Evolutionary conservation across 2,329 filamentous ascomycete species (phyloP), one percentile per base, ranked within the genome.

Genomic region (Onygena corvina): DNA sequence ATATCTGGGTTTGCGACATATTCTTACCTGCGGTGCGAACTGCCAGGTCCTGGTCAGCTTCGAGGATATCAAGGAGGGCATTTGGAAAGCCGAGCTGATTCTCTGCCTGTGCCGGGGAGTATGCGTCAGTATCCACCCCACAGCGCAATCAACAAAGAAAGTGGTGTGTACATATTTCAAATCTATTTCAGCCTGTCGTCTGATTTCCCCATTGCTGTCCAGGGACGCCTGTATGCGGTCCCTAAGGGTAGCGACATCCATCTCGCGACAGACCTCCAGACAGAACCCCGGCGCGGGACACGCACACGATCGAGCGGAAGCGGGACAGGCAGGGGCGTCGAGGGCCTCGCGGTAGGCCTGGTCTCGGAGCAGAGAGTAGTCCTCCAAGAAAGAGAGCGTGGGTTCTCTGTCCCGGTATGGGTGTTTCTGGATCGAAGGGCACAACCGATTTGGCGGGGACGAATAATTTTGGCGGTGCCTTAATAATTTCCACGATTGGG

Each of bases 71-170:
- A 61, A 95, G 76, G 54, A 96, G 80, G 59, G 86, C 86, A 67
- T 92, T 86, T 64, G 86, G 83, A 68, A 98, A 96, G 57, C 89
- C 89, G 53, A 84, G 76, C 67, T 89, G 83, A 59, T 86, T 81
- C 73, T 96, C 90, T 65, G 92, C 87, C 88, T 95, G 61, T 50
- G 42, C 12, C 20, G 36, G 1, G 16, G 35, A 18, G 14, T 18
- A 6, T 12, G 4, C 7, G 47, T 38, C 33, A 46, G 42, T 27
- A 11, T 31, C 42, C 21, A 46, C 20, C 14, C 30, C n/a, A 8
- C 42, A 31, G 27, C 48, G 23, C 29, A 30, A 38, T 47, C 16
- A 34, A 12, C 27, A 38, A 38, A 18, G 18, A 42, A 21, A 21
- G 7, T 3, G 50, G 50, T 50, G 66, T 73, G 58, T 70, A 81